Percentiles rank a stretch among this genome's conserved stretches.
phyloP scores from a whole-genome alignment of 768 basidiomycete species.

The Brasilioporus rufonigricans region DNA sequence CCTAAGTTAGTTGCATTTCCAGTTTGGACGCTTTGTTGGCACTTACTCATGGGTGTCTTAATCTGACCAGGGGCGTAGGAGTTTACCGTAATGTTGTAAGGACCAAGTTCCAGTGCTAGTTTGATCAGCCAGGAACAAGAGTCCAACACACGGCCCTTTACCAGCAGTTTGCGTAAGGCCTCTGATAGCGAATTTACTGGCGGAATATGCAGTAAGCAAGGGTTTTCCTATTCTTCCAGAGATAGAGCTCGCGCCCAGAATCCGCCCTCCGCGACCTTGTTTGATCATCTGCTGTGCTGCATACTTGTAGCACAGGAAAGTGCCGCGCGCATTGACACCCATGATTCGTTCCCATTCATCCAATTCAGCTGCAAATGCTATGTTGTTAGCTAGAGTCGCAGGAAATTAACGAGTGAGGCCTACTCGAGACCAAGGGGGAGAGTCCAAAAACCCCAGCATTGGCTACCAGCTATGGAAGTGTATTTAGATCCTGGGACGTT shows the following conservation, averaged over 20 bases:
- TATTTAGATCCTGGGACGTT: neutral
- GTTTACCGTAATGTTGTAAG: slow-evolving; percentile 36
- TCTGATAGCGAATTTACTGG: slow-evolving; percentile 39
- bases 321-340: slow-evolving; percentile 52
- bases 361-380: neutral
- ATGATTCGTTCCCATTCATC: slow-evolving; percentile 37
- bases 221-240: neutral
- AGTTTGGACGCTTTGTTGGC: neutral
- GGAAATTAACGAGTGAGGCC: neutral
- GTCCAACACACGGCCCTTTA: slow-evolving; percentile 5
- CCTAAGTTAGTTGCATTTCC: neutral
- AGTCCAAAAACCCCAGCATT: slow-evolving; percentile 6
- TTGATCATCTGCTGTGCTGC: slow-evolving; percentile 59
- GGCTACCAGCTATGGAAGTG: slow-evolving; percentile 11
- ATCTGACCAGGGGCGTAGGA: slow-evolving; percentile 38
- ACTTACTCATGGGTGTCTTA: slow-evolving; percentile 29
- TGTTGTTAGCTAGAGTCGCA: neutral
- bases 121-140: neutral
- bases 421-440: slow-evolving; percentile 1
- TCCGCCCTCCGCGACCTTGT: slow-evolving; percentile 50
- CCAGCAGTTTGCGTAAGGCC: slow-evolving; percentile 38
- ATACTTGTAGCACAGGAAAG: slow-evolving; percentile 60
- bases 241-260: slow-evolving; percentile 40
- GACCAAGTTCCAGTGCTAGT: slow-evolving; percentile 25
- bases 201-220: slow-evolving; percentile 18